These are phyloP conservation scores for Amylocystis lapponica DNA, from an alignment of 768 basidiomycete genomes.

Conservation along the genomic window DNA sequence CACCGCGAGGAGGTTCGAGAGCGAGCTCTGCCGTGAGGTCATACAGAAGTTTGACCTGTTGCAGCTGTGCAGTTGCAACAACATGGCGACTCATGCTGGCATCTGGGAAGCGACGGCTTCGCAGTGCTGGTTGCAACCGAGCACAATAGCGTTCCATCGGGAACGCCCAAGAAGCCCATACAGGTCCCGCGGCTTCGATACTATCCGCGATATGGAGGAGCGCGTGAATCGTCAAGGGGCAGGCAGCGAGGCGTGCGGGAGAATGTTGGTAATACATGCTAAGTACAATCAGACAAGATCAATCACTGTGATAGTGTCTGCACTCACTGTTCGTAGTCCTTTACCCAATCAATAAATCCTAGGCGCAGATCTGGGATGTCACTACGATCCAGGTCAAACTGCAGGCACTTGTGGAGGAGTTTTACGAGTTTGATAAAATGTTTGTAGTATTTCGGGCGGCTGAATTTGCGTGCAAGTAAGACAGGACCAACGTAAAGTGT, in stretches of 20 bases:
- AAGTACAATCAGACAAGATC: too few species aligned
- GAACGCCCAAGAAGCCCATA: constrained; percentile 26
- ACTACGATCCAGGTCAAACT: constrained; percentile 25
- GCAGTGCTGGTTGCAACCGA: constrained; percentile 12
- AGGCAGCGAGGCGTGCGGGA: constrained; percentile 18
- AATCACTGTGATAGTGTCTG: too few species aligned
- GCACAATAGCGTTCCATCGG: constrained; percentile 26
- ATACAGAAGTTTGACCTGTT: constrained; percentile 12
- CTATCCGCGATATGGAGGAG: constrained; percentile 25
- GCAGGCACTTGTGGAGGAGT: constrained; percentile 32
- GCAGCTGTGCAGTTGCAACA: constrained; percentile 3
- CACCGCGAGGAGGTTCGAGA: background rate
- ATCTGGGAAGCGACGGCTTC: constrained; percentile 15
- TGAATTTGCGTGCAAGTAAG: constrained; percentile 30
- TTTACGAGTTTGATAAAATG: constrained; percentile 37
- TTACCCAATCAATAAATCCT: constrained; percentile 33
- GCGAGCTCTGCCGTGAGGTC: constrained; percentile 1
- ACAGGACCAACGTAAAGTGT: constrained; percentile 33
- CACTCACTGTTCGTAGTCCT: constrained; percentile 32
- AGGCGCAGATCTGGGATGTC: constrained; percentile 22
- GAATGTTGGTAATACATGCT: constrained; percentile 26
- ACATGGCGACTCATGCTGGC: constrained; percentile 13
- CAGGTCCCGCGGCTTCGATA: constrained; percentile 18
- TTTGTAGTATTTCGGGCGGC: constrained; percentile 28
- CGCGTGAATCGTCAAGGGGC: constrained; percentile 28